phyloP scores from a whole-genome alignment of 768 basidiomycete genomes.

The Pleurotus tuber-regium region DNA sequence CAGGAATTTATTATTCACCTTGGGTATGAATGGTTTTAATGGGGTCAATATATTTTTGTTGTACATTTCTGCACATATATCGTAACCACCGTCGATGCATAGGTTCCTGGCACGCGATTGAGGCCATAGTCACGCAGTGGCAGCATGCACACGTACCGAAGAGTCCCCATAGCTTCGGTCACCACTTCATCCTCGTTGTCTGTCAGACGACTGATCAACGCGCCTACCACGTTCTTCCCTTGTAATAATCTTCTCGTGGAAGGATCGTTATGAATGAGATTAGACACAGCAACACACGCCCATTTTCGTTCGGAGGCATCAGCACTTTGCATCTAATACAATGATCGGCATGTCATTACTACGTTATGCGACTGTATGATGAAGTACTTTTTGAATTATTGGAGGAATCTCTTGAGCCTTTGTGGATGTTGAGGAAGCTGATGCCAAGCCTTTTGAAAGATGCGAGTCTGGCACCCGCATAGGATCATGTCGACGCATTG shows the following conservation, averaged over 20 bases:
- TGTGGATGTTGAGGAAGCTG: constrained; percentile 68
- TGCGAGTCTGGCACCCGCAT: constrained; percentile 93
- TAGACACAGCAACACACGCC: constrained; percentile 96
- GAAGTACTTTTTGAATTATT: constrained; percentile 81
- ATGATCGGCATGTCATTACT: constrained; percentile 6
- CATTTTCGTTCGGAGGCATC: constrained; percentile 85
- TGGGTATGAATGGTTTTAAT: constrained; percentile 71
- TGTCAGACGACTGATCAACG: constrained; percentile 80
- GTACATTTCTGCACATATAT: constrained; percentile 96
- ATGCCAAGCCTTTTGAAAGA: constrained; percentile 76
- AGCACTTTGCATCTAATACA: constrained; percentile 63
- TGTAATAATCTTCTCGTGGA: constrained; percentile 88
- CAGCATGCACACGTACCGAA: constrained; percentile 55
- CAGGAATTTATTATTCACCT: constrained; percentile 48
- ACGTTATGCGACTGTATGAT: neutral
- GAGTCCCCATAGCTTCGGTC: constrained; percentile 83
- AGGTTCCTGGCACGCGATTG: constrained; percentile 60
- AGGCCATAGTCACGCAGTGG: constrained; percentile 2
- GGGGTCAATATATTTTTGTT: constrained; percentile 90
- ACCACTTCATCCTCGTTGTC: constrained; percentile 90
- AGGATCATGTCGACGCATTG: constrained; percentile 88
- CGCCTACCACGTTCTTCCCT: constrained; percentile 87
- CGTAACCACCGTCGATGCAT: constrained; percentile 93
- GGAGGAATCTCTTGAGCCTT: constrained; percentile 82
- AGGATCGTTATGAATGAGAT: constrained; percentile 92